Conservation (phyloP, 2,329 filamentous ascomycete species). For the Ilyonectria mors-panacis region DNA sequence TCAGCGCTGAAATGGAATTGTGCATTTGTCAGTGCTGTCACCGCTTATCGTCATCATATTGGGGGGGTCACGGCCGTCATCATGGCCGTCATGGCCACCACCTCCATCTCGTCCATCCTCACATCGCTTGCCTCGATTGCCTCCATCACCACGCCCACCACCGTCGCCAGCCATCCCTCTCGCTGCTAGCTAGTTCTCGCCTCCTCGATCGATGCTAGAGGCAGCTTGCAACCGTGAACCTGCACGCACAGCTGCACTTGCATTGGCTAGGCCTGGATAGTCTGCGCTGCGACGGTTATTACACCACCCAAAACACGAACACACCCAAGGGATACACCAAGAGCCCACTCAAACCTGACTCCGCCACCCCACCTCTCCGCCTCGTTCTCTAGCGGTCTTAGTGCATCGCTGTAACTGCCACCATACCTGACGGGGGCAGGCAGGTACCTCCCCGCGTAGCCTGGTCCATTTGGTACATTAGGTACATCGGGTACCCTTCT, state of each 20-base stretch:
- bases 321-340: conserved; percentile 1
- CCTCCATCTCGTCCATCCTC: not conserved
- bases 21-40: not conserved
- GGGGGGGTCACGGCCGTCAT: not conserved
- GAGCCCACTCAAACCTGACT: conserved; percentile 2
- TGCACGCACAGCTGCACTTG: not conserved
- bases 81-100: no score
- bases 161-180: not conserved
- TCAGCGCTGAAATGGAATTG: not conserved
- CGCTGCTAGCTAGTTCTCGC: not conserved
- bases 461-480: not conserved
- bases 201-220: not conserved
- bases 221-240: not conserved
- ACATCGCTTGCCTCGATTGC: not conserved
- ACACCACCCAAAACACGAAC: conserved; percentile 14
- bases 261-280: not conserved
- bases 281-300: not conserved
- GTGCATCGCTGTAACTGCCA: conserved; percentile 13
- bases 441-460: not conserved
- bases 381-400: conserved; percentile 17
- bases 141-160: not conserved
- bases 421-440: not conserved
- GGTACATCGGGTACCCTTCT: not conserved
- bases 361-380: conserved; percentile 18
- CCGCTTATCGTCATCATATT: not conserved